These are phyloP conservation scores for Phytophthora agathidicida DNA, from an alignment of 352 stramenopile species.

Conservation along the genomic window DNA sequence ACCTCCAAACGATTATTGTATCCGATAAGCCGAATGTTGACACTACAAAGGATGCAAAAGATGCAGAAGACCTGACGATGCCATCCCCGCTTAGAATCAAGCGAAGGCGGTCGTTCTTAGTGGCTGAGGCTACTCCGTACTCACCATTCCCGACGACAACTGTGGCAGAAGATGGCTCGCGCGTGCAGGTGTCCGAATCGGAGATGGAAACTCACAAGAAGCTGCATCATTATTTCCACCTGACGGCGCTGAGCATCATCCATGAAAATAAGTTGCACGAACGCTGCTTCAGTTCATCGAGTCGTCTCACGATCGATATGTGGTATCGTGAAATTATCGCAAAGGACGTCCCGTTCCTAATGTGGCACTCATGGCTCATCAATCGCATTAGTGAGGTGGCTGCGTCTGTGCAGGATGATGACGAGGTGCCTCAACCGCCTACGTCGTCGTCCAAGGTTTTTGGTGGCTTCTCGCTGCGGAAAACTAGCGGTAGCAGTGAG, in stretches of 20 bases:
- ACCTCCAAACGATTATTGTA: conserved; percentile 9
- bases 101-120: conserved; percentile 29
- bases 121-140: conserved; percentile 33
- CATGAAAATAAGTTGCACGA: conserved; percentile 87
- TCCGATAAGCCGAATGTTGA: conserved; percentile 7
- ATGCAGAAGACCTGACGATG: conserved; percentile 6
- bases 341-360: conserved; percentile 73
- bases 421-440: conserved; percentile 14
- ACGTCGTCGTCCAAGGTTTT: conserved; percentile 15
- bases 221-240: conserved; percentile 88
- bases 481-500: conserved; percentile 16
- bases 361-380: conserved; percentile 87
- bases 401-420: conserved; percentile 48
- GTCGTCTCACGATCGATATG: conserved; percentile 80
- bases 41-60: background rate
- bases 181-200: conserved; percentile 50
- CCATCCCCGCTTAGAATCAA: conserved; percentile 25
- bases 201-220: conserved; percentile 83
- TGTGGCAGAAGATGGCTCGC: conserved; percentile 36
- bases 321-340: conserved; percentile 85
- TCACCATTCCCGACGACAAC: conserved; percentile 42
- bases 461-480: conserved; percentile 32
- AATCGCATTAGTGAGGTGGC: conserved; percentile 77
- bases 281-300: conserved; percentile 80
- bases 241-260: conserved; percentile 87